Base-by-base conservation (phyloP, 306 rosid species). In the Cucurbita ficifolia region DNA sequence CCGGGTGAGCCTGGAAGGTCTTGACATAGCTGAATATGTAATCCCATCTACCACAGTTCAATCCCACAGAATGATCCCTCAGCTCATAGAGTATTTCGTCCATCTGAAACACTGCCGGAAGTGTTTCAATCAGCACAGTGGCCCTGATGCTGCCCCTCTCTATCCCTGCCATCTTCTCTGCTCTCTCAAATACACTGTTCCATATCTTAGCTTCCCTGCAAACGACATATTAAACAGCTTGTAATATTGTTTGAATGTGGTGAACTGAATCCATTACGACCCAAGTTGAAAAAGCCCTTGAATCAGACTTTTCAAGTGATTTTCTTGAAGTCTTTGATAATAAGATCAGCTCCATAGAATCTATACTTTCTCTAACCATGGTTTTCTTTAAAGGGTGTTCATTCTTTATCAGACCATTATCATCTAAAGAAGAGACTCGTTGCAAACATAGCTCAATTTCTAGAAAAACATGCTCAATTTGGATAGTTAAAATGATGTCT, bases 1-100 rank as follows among this genome's bases (percentile, higher is more conserved):
- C 87, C 0, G 89, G 84, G 82, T 90, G 95, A 83, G 84, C 85
- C 71, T 87, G 96, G 76, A 94, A 94, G 76, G 97, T 94, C 79
- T 90, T 94, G 67, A 94, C 92, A 78, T 94, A 94, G 82, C 98
- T 94, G 76, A 94, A 90, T 48, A 94, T 94, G 82, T 90, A 94
- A 84, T 94, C 98, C 97, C 98, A 90, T 38, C 98, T 84, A 43
- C 97, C 98, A 77, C 98, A 89, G 81, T 94, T 94, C 49, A 94
- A 79, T 8, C 97, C 96, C 57, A 81, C 89, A 7, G 97, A 88
- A 56, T 94, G 97, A 16, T 94, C 90, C 81, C 88, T 88, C n/a
- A 89, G 85, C 77, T 94, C 97, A 81, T 94, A 86, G 16, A 90
- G 89, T 64, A 94, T 87, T 68, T 94, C 98, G 76, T 94, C 77